Conservation (phyloP, 257 asterid species). For the Nicotiana undulata region DNA sequence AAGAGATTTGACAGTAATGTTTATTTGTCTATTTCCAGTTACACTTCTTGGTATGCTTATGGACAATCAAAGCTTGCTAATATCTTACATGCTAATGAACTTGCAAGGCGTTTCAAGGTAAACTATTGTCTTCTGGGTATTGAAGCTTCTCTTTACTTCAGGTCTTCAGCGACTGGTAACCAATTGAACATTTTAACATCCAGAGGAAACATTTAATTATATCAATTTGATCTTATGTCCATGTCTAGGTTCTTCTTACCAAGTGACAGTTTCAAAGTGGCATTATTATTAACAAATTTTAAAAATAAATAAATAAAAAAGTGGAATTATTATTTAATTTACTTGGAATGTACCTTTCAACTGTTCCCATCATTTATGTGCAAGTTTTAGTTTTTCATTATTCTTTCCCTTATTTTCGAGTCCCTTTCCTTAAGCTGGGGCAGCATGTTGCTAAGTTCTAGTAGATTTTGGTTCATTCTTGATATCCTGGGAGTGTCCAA, state of each 20-base stretch:
- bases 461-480: not conserved
- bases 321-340: not conserved
- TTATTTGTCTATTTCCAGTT: slow-evolving; percentile 27
- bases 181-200: not conserved
- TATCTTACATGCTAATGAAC: slow-evolving; percentile 62
- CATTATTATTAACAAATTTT: not conserved
- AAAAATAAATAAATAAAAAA: no score
- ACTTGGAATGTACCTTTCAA: not conserved
- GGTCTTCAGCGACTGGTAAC: not conserved
- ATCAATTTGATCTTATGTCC: not conserved
- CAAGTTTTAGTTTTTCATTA: not conserved
- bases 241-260: not conserved
- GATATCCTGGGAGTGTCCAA: not conserved
- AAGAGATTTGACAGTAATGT: not conserved
- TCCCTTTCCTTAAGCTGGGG: not conserved
- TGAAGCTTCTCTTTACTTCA: not conserved
- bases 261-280: not conserved
- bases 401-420: not conserved
- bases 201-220: not conserved
- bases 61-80: slow-evolving; percentile 77
- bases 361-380: not conserved
- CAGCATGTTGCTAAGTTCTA: not conserved
- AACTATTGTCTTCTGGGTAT: not conserved
- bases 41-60: slow-evolving; percentile 38
- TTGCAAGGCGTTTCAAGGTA: slow-evolving; percentile 50